These are phyloP conservation scores for Russula earlei DNA, from an alignment of 768 basidiomycete species.

Conservation along the genomic window DNA sequence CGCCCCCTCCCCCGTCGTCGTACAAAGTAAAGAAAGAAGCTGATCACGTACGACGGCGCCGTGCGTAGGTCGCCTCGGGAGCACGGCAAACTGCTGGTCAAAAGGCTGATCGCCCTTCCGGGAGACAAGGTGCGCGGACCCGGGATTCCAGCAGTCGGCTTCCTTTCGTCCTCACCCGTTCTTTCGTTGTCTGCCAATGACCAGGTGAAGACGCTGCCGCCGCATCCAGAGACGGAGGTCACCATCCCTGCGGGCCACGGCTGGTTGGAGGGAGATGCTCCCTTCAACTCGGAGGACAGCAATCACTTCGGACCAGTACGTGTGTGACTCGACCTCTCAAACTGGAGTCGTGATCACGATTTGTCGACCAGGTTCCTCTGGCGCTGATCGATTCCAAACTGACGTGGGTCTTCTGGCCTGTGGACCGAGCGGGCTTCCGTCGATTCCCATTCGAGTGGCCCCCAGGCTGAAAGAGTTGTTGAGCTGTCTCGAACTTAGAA, in stretches of 20 bases:
- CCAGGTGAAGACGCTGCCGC: conserved; percentile 20
- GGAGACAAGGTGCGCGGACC: conserved; percentile 14
- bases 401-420: conserved; percentile 9
- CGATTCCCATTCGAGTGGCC: background rate
- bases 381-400: conserved; percentile 12
- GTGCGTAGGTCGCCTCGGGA: conserved; percentile 14
- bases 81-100: conserved; percentile 12
- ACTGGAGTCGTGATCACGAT: background rate
- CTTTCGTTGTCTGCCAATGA: background rate
- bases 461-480: conserved; percentile 6
- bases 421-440: background rate
- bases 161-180: background rate
- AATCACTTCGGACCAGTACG: conserved; percentile 20
- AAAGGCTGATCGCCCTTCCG: conserved; percentile 17
- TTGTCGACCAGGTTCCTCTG: conserved; percentile 10
- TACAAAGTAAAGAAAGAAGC: too few relatives aligned
- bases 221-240: conserved; percentile 16
- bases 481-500: background rate
- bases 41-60: background rate
- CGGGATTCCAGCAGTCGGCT: too few relatives aligned
- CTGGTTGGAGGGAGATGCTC: conserved; percentile 19
- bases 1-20: too few relatives aligned
- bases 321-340: background rate
- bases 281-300: conserved; percentile 21
- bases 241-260: conserved; percentile 11